Conservation (phyloP, 345 rosid genomes). For the Clausena lansium region DNA sequence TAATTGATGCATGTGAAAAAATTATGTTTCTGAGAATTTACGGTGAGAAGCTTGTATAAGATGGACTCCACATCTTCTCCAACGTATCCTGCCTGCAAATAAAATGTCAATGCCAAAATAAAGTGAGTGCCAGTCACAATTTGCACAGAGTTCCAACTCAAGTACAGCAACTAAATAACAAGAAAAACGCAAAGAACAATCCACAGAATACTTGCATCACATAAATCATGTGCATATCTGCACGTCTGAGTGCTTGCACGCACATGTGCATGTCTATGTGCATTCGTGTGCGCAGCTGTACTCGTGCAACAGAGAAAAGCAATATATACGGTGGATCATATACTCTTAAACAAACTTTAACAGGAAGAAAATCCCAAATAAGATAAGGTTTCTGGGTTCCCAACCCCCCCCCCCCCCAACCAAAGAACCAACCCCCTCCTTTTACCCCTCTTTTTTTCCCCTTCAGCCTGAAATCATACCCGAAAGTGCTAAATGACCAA, state of each 20-base stretch:
- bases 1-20: constrained; percentile 1
- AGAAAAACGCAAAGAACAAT: not conserved
- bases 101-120: constrained; percentile 15
- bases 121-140: constrained; percentile 1
- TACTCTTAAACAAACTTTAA: not conserved
- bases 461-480: too few species aligned
- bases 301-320: not conserved
- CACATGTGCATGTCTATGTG: not conserved
- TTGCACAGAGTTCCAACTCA: not conserved
- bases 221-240: not conserved
- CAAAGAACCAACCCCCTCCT: too few species aligned
- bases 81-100: constrained; percentile 95
- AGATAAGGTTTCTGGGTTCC: not conserved
- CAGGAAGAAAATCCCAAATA: not conserved
- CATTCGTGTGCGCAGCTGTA: not conserved
- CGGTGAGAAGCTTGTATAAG: constrained; percentile 92
- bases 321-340: not conserved
- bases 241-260: not conserved
- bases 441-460: too few species aligned
- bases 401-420: too few species aligned
- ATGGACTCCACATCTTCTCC: constrained; percentile 99
- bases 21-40: constrained; percentile 26
- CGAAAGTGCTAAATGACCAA: too few species aligned
- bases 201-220: not conserved
- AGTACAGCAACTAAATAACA: not conserved